A percentile compares a stretch with the other conserved stretches of the same genome.
These are phyloP conservation scores for Penicillium sp. DNA, from an alignment of 2,329 filamentous ascomycete genomes.

Conservation along the genomic window DNA sequence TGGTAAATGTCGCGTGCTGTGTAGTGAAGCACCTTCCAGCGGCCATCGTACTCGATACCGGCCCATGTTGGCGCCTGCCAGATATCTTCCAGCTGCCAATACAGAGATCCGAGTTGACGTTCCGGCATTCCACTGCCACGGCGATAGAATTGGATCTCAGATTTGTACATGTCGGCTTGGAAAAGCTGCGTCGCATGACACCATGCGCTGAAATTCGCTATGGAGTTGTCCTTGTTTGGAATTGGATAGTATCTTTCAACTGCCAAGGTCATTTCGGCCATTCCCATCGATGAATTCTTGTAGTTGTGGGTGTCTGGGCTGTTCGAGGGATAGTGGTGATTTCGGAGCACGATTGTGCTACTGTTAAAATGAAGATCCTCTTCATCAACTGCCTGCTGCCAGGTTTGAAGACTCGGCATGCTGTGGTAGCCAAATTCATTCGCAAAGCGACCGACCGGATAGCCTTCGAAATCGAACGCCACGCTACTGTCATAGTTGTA, in stretches of 20 bases:
- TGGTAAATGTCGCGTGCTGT: conserved; percentile 60
- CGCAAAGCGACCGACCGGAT: conserved; percentile 62
- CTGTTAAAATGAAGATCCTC: conserved; percentile 61
- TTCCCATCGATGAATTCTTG: conserved; percentile 33
- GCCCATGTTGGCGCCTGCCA: conserved; percentile 68
- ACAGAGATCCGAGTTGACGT: conserved; percentile 61
- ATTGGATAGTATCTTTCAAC: conserved; percentile 59
- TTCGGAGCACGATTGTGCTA: conserved; percentile 56
- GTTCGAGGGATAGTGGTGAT: conserved; percentile 61
- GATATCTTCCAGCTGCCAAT: conserved; percentile 68
- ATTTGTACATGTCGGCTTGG: conserved; percentile 64
- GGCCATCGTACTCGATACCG: conserved; percentile 62
- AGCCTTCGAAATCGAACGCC: conserved; percentile 58
- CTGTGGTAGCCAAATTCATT: conserved; percentile 67
- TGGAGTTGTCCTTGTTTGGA: conserved; percentile 54
- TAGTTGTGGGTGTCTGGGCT: conserved; percentile 52
- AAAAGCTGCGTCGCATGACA: conserved; percentile 64
- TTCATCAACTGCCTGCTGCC: conserved; percentile 56
- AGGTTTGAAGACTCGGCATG: conserved; percentile 63
- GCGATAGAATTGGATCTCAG: conserved; percentile 64
- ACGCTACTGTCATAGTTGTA: conserved; percentile 60
- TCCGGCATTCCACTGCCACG: conserved; percentile 60
- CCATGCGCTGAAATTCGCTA: conserved; percentile 65
- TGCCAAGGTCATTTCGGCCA: conserved; percentile 61
- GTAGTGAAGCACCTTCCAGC: conserved; percentile 66